Conservation (phyloP, 805 yeast genomes). For the Millerozyma miso region DNA sequence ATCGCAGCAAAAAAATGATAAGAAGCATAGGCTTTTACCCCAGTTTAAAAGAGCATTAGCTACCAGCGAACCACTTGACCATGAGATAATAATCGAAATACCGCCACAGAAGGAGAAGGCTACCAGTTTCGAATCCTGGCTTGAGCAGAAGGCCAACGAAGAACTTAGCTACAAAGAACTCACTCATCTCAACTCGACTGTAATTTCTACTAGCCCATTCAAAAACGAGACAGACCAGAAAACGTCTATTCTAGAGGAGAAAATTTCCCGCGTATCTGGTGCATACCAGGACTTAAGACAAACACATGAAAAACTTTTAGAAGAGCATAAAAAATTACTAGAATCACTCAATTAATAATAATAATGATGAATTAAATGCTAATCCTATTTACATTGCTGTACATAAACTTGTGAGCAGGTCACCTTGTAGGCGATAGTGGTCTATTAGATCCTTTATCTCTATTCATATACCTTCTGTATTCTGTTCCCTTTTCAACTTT, state of each 20-base stretch:
- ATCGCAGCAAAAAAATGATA: slow-evolving; percentile 17
- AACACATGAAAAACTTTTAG: slow-evolving; percentile 55
- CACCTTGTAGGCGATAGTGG: slow-evolving; percentile 45
- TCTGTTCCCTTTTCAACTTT: slow-evolving; percentile 37
- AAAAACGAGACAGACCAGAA: slow-evolving; percentile 3
- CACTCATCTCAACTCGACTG: slow-evolving; percentile 37
- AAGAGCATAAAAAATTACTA: slow-evolving; percentile 42
- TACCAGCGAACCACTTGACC: slow-evolving; percentile 33
- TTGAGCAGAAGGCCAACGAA: slow-evolving; percentile 45
- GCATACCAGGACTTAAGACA: slow-evolving; percentile 58
- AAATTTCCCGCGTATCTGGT: slow-evolving; percentile 46
- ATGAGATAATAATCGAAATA: slow-evolving; percentile 41
- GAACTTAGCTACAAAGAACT: slow-evolving; percentile 49
- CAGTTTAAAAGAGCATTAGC: slow-evolving; percentile 58
- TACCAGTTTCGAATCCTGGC: slow-evolving; percentile 45
- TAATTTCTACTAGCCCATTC: slow-evolving; percentile 16
- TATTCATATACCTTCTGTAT: slow-evolving; percentile 59
- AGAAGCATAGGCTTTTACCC: slow-evolving; percentile 50
- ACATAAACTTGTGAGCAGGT: too few relatives aligned
- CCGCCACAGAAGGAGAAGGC: slow-evolving; percentile 19
- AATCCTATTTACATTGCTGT: too few relatives aligned
- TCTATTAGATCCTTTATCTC: slow-evolving; percentile 53
- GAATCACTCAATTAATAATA: slow-evolving; percentile 10
- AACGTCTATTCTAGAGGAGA: slow-evolving; percentile 33
- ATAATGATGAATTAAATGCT: background rate